Evolutionary conservation across 2,329 filamentous ascomycete species (phyloP).

Genomic region (Fusarium pseudoanthophilum): DNA sequence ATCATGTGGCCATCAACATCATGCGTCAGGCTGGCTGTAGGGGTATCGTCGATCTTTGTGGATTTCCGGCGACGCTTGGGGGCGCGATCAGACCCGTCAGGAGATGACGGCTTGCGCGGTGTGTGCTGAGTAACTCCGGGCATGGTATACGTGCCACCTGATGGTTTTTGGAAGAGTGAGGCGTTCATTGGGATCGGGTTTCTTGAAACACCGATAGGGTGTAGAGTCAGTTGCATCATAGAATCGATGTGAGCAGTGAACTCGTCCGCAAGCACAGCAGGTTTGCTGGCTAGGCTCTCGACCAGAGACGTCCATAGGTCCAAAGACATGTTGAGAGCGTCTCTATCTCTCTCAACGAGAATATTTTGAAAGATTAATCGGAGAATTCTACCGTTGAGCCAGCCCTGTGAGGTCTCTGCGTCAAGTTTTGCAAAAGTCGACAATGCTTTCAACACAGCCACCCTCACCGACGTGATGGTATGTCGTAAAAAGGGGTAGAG

Average conservation of each 20-base stretch:
- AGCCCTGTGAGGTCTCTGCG: slow-evolving; percentile 81
- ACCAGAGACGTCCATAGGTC: slow-evolving; percentile 88
- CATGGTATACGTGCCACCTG: slow-evolving; percentile 81
- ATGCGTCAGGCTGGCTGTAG: slow-evolving; percentile 75
- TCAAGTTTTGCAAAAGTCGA: slow-evolving; percentile 93
- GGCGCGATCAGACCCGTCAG: slow-evolving; percentile 68
- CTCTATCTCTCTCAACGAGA: slow-evolving; percentile 88
- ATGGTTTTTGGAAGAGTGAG: slow-evolving; percentile 90
- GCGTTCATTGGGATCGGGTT: slow-evolving; percentile 94
- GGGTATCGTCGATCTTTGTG: slow-evolving; percentile 79
- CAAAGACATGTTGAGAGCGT: slow-evolving; percentile 82
- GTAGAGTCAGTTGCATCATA: slow-evolving; percentile 85
- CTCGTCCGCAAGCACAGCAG: slow-evolving; percentile 74
- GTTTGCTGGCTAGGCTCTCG: slow-evolving; percentile 71
- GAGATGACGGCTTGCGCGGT: slow-evolving; percentile 61
- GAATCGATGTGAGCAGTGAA: slow-evolving; percentile 80
- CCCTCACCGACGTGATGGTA: slow-evolving; percentile 94
- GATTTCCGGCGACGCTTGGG: slow-evolving; percentile 84
- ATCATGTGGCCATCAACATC: slow-evolving; percentile 99
- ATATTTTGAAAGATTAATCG: slow-evolving; percentile 95
- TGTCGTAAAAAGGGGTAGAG: slow-evolving; percentile 96
- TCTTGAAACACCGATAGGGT: slow-evolving; percentile 91
- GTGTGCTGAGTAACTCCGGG: slow-evolving; percentile 57
- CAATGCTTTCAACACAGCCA: slow-evolving; percentile 90
- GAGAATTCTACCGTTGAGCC: slow-evolving; percentile 90